Evolutionary conservation across 768 basidiomycete genomes (phyloP).

Genomic region (Cantharellus anzutake): DNA sequence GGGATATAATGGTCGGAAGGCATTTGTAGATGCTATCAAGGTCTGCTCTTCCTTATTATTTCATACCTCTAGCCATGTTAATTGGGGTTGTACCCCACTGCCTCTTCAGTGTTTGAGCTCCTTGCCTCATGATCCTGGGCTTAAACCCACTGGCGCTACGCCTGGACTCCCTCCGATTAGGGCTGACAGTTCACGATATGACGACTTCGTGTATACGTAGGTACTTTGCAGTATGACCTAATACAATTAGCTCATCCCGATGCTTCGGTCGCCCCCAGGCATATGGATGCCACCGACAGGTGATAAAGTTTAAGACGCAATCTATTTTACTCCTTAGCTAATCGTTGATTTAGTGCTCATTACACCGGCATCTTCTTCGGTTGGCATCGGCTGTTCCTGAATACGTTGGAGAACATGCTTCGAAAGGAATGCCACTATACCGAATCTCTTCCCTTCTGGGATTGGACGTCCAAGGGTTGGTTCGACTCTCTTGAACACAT

Average conservation of each 20-base stretch:
- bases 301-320: neutral
- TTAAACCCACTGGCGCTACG: neutral
- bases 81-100: neutral
- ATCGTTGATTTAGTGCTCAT: neutral
- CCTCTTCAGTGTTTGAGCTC: neutral
- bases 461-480: neutral
- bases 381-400: conserved; percentile 1
- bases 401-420: neutral
- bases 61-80: neutral
- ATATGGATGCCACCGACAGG: conserved; percentile 2
- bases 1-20: neutral
- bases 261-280: neutral
- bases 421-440: neutral
- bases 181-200: neutral
- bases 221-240: neutral
- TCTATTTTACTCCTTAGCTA: neutral
- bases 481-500: neutral
- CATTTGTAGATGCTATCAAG: conserved; percentile 1
- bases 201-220: conserved; percentile 2
- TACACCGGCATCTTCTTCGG: neutral
- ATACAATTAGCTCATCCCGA: neutral
- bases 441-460: conserved; percentile 1
- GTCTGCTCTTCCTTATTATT: neutral
- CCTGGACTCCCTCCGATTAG: neutral
- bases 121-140: neutral